Evolutionary conservation across 768 basidiomycete species (phyloP), one percentile per base, ranked within the genome.

Genomic region (Xerocomus potaroensis): DNA sequence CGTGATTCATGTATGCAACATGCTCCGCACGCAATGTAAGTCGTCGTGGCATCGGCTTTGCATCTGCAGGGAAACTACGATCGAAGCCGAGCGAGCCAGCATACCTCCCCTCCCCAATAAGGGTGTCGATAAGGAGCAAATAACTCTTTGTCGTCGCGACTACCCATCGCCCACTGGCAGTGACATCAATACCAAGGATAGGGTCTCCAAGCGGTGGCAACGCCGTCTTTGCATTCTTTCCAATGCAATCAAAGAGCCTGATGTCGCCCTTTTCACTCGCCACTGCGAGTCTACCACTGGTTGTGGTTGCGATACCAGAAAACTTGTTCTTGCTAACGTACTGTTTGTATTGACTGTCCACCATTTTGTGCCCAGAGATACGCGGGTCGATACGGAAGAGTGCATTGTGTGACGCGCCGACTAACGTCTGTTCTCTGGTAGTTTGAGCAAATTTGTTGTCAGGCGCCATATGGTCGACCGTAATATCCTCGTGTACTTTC

Each of bases 221-320:
- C 11, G 94, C 92, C 10, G 96, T 99, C 80, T 99, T 99, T 23
- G 96, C 96, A 61, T 91, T 98, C 78, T 98, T 99, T 35, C 96
- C 96, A 54, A 99, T 87, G 38, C 85, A 76, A 68, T 99, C 96
- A 56, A 93, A 99, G 45, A 99, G 72, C 31, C 94, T 76, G 55
- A 99, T 88, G 62, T 98, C 96, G 45, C 96, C 96, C 72, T 98
- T 99, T 65, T 90, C 87, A 57, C 91, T 93, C 29, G 90, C 93
- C 10, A 99, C 87, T 7, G 93, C 96, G 50, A 99, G 73, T 65
- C 86, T 84, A 12, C 95, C 95, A 15, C 70, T 65, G 29, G 81
- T 84, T 12, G 95, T 98, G 4, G 96, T 98, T 10, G 88, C 74
- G 27, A 96, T 81, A 8, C 90, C 87, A 0, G 92, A 96, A 67